Base-by-base conservation (phyloP, 495 filamentous ascomycete genomes). In the Neurospora sp. region DNA sequence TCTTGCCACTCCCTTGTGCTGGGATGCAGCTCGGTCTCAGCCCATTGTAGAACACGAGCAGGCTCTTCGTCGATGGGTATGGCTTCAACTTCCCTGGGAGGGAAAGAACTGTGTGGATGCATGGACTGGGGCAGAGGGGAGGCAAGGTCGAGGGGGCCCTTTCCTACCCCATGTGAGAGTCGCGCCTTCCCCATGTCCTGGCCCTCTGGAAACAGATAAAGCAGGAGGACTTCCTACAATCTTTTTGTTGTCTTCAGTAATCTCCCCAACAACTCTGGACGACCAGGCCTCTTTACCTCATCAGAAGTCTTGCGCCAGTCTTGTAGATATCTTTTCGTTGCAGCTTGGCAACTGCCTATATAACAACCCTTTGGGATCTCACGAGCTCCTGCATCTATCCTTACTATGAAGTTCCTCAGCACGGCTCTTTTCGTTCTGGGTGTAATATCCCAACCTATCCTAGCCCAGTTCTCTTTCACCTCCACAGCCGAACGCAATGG, bases 401-500 rank as follows among this genome's bases (percentile, higher is more conserved):
- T 12, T 42, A 73, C 5, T 18, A 78, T 78, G 77, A 78, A 72
- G 66, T 38, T 40, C 37, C 60, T 73, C 60, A 5, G 31, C 11
- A 12, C 73, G 3, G 37, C 71, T 60, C 66, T 78, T 39, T 49
- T 78, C 62, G 54, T 74, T 62, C 71, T 73, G 10, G 76, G 76
- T 37, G 60, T 75, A 46, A 23, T 76, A 35, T 69, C 76, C 60
- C 72, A 76, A 6, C 42, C 39, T 14, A 78, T 62, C 27, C 39
- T 74, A 1, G 80, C 74, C 35, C 70, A 79, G 73, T 69, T 82
- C 27, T 62, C 72, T 38, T 79, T 76, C 70, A 76, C 74, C 3
- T 73, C 77, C 2, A 38, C 73, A 35, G 80, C 73, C 27, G 79
- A 75, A 6, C 69, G n/a, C 41, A 75, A 80, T 18, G 80, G 80